Conservation (phyloP, 2,329 filamentous ascomycete genomes). For the Ceratocystiopsis brevicomis region DNA sequence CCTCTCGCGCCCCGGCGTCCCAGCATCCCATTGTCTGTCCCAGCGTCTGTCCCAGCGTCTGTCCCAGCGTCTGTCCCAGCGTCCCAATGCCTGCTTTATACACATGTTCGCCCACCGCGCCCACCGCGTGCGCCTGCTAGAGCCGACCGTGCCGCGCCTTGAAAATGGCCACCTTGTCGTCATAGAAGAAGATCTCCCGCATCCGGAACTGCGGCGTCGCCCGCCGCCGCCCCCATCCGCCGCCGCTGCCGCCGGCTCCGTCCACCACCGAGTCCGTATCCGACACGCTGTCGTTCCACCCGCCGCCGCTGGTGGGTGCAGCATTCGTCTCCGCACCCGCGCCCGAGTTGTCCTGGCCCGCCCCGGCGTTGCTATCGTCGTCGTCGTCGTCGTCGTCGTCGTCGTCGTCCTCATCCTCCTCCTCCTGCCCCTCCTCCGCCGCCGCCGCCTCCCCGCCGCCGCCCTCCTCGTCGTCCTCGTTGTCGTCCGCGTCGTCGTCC, state of each 20-base stretch:
- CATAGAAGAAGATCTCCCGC: constrained; percentile 66
- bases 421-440: constrained; percentile 28
- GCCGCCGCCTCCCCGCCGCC: no score
- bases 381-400: constrained; percentile 23
- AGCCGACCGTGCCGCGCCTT: constrained; percentile 47
- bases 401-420: constrained; percentile 22
- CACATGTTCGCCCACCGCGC: no score
- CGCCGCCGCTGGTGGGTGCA: constrained; percentile 12
- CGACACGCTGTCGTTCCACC: constrained; percentile 17
- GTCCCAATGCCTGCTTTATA: no score
- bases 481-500: constrained; percentile 25
- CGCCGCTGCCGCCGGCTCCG: constrained; percentile 10
- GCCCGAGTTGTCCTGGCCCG: constrained; percentile 19
- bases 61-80: no score
- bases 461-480: constrained; percentile 26
- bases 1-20: no score
- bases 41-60: no score
- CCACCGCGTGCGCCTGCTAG: no score
- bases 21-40: no score
- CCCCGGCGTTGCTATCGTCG: constrained; percentile 19
- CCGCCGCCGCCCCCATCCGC: no score
- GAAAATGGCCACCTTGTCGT: constrained; percentile 68
- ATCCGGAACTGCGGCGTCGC: constrained; percentile 31
- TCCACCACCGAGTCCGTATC: constrained; percentile 33
- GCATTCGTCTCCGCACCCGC: constrained; percentile 1